These are phyloP conservation scores for Funneliformis mosseae DNA, from an alignment of 192 early-diverging fungal species.

Conservation along the genomic window DNA sequence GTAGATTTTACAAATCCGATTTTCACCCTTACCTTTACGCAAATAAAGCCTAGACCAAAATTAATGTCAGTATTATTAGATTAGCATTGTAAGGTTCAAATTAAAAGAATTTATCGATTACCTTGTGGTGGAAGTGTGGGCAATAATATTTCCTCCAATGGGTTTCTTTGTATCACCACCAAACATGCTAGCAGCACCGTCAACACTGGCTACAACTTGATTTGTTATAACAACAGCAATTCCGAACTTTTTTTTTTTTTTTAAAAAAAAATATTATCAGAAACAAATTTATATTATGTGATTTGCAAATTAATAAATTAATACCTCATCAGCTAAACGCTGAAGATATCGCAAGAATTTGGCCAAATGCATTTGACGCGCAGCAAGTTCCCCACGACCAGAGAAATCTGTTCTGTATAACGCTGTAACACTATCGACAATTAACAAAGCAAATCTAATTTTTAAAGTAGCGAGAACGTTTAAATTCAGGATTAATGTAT, in stretches of 20 bases:
- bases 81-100: constrained; percentile 7
- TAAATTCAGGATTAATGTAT: constrained; percentile 24
- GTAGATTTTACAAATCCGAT: constrained; percentile 94
- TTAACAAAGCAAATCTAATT: constrained; percentile 73
- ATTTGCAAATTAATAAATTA: not conserved
- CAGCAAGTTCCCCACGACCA: constrained; percentile 93
- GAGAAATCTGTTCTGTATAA: constrained; percentile 97
- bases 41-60: constrained; percentile 69
- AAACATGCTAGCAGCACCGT: constrained; percentile 89
- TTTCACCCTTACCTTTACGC: constrained; percentile 90
- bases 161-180: constrained; percentile 92
- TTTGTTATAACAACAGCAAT: constrained; percentile 97
- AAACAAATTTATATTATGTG: not conserved
- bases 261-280: constrained; percentile 33
- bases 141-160: constrained; percentile 97
- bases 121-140: constrained; percentile 96
- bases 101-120: constrained; percentile 37
- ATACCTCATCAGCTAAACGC: constrained; percentile 89
- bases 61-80: not conserved
- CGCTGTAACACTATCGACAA: constrained; percentile 92
- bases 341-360: constrained; percentile 83
- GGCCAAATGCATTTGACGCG: constrained; percentile 93
- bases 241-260: no score
- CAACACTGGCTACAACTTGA: constrained; percentile 94
- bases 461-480: no score